Percentiles rank a stretch among this genome's conserved stretches.
Evolutionary conservation across 2,329 filamentous ascomycete genomes (phyloP).

Genomic region (Exophiala sp.): DNA sequence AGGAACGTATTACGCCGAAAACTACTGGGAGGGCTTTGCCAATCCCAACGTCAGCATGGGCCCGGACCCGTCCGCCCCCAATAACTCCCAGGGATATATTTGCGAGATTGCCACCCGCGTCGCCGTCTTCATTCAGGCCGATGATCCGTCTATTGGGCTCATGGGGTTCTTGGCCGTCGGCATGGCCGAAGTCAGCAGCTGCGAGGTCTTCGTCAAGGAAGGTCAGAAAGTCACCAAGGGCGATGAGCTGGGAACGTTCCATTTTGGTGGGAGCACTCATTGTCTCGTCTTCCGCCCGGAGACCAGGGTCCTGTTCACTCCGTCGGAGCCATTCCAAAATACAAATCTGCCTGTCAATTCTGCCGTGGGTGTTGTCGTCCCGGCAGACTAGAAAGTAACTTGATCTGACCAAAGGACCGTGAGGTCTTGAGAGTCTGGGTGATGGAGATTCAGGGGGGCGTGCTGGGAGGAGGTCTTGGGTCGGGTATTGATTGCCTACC

Average conservation of each 20-base stretch:
- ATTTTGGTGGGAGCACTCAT: conserved; percentile 66
- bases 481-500: no score
- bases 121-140: conserved; percentile 64
- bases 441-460: no score
- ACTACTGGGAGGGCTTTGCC: conserved; percentile 46
- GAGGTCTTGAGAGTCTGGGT: no score
- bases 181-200: conserved; percentile 70
- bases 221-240: conserved; percentile 63
- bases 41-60: conserved; percentile 29
- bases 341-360: background rate
- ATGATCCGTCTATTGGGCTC: conserved; percentile 60
- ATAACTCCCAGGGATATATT: conserved; percentile 58
- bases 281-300: conserved; percentile 57
- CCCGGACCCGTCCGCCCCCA: conserved; percentile 27
- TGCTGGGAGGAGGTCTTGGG: no score
- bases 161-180: conserved; percentile 66
- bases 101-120: conserved; percentile 62
- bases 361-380: background rate
- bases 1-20: conserved; percentile 64
- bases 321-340: background rate
- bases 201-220: conserved; percentile 62
- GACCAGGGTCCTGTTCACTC: background rate
- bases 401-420: background rate
- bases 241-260: conserved; percentile 69
- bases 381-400: background rate